Percentiles rank a stretch among this genome's conserved stretches.
These are phyloP conservation scores for Penicillium sp. DNA, from an alignment of 2,329 filamentous ascomycete species.

Conservation along the genomic window DNA sequence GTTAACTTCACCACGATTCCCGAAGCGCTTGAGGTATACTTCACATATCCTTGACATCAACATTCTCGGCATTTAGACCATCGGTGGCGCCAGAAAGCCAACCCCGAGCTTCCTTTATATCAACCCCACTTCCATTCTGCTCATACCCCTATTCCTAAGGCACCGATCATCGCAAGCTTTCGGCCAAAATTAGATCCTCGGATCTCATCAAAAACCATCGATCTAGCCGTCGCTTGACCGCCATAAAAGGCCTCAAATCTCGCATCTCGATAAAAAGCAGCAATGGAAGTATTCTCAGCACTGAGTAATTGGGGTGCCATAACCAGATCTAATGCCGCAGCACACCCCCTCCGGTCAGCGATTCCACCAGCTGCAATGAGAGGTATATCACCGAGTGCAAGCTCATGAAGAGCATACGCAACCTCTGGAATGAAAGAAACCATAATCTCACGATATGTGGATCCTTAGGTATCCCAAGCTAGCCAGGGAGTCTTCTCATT, in stretches of 20 bases:
- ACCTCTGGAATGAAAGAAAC: conserved; percentile 12
- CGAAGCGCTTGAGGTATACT: background rate
- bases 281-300: conserved; percentile 47
- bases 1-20: background rate
- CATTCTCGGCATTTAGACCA: background rate
- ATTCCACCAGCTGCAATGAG: conserved; percentile 54
- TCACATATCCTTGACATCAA: conserved; percentile 11
- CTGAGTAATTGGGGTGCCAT: conserved; percentile 64
- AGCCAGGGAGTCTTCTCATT: background rate
- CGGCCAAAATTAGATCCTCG: conserved; percentile 15
- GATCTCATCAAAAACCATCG: background rate
- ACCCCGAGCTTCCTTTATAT: conserved; percentile 6
- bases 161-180: conserved; percentile 13
- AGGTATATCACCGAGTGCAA: conserved; percentile 32
- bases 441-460: conserved; percentile 10
- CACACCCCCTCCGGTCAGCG: conserved; percentile 46
- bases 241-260: conserved; percentile 50
- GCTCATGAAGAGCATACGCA: conserved; percentile 4
- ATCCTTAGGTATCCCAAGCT: conserved; percentile 6
- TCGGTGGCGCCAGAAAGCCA: conserved; percentile 3
- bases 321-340: conserved; percentile 24
- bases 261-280: conserved; percentile 50
- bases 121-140: background rate
- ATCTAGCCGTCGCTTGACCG: conserved; percentile 24
- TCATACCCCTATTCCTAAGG: conserved; percentile 14